Conservation (phyloP, 2,329 filamentous ascomycete genomes). For the Plectosphaerella sp. region DNA sequence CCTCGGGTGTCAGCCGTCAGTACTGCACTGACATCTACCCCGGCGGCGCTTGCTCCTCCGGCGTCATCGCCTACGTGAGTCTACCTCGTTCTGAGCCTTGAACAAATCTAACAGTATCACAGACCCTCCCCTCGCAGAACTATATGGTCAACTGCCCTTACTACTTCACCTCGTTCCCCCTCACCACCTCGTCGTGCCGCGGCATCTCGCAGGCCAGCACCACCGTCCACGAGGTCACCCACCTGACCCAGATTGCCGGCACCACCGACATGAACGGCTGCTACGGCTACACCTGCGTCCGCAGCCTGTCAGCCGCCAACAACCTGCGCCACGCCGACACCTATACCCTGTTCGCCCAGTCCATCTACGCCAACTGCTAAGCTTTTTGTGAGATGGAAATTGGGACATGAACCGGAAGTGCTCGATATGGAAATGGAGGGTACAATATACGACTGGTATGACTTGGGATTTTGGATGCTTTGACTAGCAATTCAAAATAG, state of each 20-base stretch:
- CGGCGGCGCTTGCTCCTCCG: slow-evolving; percentile 35
- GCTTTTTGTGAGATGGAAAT: too few species aligned
- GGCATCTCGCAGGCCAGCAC: slow-evolving; percentile 60
- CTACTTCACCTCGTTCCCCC: slow-evolving; percentile 51
- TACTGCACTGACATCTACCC: slow-evolving; percentile 55
- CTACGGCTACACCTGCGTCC: slow-evolving; percentile 50
- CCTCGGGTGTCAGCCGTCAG: slow-evolving; percentile 42
- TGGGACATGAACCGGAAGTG: too few species aligned
- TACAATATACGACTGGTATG: too few species aligned
- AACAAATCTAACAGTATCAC: background rate
- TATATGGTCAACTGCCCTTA: slow-evolving; percentile 59
- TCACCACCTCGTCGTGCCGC: slow-evolving; percentile 49
- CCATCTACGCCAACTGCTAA: too few species aligned
- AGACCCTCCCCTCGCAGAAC: slow-evolving; percentile 46
- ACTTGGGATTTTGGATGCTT: too few species aligned
- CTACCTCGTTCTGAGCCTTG: slow-evolving; percentile 39
- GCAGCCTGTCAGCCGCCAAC: slow-evolving; percentile 36
- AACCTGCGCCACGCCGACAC: slow-evolving; percentile 61
- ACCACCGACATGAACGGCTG: slow-evolving; percentile 47
- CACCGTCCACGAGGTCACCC: slow-evolving; percentile 61
- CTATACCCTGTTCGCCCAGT: slow-evolving; percentile 34
- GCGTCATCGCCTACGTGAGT: slow-evolving; percentile 40
- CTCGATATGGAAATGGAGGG: too few species aligned
- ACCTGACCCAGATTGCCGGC: slow-evolving; percentile 50
- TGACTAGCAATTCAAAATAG: too few species aligned